Evolutionary conservation across 1,284 basidiomycete genomes (phyloP).

Genomic region (Ceratobasidium sp.): DNA sequence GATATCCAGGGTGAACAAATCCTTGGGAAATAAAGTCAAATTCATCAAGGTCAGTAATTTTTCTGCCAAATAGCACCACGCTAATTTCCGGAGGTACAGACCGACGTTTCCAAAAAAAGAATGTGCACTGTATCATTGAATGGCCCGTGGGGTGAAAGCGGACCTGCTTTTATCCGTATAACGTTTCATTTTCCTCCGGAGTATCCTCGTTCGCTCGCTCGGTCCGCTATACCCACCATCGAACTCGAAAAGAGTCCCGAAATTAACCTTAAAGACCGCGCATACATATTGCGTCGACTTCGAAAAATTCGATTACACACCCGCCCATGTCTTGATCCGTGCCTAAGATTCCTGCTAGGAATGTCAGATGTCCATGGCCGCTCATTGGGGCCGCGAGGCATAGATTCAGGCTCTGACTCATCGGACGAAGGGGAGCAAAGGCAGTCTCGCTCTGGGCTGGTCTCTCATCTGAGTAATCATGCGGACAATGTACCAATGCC

Average conservation of each 20-base stretch:
- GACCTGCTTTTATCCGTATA: conserved; percentile 84
- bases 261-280: conserved; percentile 76
- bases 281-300: conserved; percentile 77
- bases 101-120: conserved; percentile 79
- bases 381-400: conserved; percentile 47
- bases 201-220: conserved; percentile 70
- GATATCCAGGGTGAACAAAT: conserved; percentile 78
- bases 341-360: conserved; percentile 80
- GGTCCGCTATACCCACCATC: conserved; percentile 69
- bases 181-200: conserved; percentile 87
- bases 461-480: conserved; percentile 54
- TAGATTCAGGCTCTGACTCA: conserved; percentile 49
- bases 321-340: conserved; percentile 81
- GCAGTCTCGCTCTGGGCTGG: conserved; percentile 33
- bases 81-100: conserved; percentile 56
- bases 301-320: conserved; percentile 72
- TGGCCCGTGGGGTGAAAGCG: conserved; percentile 86
- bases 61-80: not conserved
- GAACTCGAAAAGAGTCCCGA: conserved; percentile 85
- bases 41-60: conserved; percentile 74
- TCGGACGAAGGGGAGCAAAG: conserved; percentile 41
- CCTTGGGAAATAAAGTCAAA: conserved; percentile 77
- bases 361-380: conserved; percentile 50
- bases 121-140: conserved; percentile 87
- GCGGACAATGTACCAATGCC: conserved; percentile 82